Percentiles rank a stretch among this genome's conserved stretches.
These are phyloP conservation scores for Martiniozyma abietophila DNA, from an alignment of 805 yeast species.

Conservation along the genomic window DNA sequence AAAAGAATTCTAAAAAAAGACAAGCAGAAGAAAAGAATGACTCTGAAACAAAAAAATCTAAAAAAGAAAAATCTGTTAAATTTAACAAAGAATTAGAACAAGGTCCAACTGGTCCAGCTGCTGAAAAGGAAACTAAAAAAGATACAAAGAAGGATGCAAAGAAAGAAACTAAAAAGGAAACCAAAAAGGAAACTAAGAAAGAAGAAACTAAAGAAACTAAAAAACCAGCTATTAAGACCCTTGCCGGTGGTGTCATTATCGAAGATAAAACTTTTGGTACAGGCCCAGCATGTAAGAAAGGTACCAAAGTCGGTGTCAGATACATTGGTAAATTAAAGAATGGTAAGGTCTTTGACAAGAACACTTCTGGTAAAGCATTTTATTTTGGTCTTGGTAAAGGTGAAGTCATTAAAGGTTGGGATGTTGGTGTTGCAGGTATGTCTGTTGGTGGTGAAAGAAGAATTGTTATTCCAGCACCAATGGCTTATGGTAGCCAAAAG, in stretches of 20 bases:
- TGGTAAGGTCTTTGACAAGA: slow-evolving; percentile 95
- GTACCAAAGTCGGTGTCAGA: slow-evolving; percentile 90
- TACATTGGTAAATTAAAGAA: slow-evolving; percentile 96
- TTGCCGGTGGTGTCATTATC: slow-evolving; percentile 86
- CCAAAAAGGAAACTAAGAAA: slow-evolving; percentile 18
- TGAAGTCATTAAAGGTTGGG: slow-evolving; percentile 98
- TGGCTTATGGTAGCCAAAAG: slow-evolving; percentile 92
- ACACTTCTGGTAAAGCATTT: slow-evolving; percentile 96
- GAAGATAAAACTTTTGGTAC: slow-evolving; percentile 90
- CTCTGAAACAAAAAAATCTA: slow-evolving; percentile 30
- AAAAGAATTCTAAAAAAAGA: slow-evolving; percentile 29
- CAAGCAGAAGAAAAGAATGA: slow-evolving; percentile 20
- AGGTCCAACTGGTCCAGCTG: slow-evolving; percentile 60
- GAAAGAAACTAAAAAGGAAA: slow-evolving; percentile 20
- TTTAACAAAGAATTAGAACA: slow-evolving; percentile 88
- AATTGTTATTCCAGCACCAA: slow-evolving; percentile 88
- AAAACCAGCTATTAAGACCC: slow-evolving; percentile 64
- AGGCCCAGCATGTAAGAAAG: slow-evolving; percentile 82
- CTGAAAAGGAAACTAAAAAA: slow-evolving; percentile 22
- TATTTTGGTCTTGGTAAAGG: slow-evolving; percentile 87
- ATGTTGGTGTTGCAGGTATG: slow-evolving; percentile 98
- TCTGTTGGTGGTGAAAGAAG: slow-evolving; percentile 98
- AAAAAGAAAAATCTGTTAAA: slow-evolving; percentile 65
- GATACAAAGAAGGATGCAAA: slow-evolving; percentile 18
- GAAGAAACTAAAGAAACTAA: slow-evolving; percentile 27